These are phyloP conservation scores for Clonostachys rosea DNA, from an alignment of 2,329 filamentous ascomycete species.

Conservation along the genomic window DNA sequence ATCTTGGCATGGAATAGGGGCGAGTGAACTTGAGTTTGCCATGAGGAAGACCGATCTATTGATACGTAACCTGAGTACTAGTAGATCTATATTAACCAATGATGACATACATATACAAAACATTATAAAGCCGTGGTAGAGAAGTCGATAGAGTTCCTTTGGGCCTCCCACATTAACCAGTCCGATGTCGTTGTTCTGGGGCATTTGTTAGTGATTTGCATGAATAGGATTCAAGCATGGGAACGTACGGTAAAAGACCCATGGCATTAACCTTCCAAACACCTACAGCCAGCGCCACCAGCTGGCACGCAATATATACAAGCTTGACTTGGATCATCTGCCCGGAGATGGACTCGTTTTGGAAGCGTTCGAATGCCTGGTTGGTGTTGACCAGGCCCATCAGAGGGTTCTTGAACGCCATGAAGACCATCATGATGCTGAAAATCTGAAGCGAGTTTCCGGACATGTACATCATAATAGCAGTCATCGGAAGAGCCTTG, in stretches of 20 bases:
- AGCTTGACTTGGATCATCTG: constrained; percentile 80
- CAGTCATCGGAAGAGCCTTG: constrained; percentile 96
- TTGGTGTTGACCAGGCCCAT: constrained; percentile 80
- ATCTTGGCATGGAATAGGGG: too few species aligned
- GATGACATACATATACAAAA: too few species aligned
- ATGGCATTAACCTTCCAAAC: constrained; percentile 97
- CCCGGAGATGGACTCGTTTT: constrained; percentile 70
- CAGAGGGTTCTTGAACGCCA: constrained; percentile 96
- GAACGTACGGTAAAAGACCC: constrained; percentile 77
- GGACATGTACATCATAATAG: constrained; percentile 99
- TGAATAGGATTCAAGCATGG: constrained; percentile 5
- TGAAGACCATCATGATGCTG: constrained; percentile 99
- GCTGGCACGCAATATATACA: constrained; percentile 83
- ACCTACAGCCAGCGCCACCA: constrained; percentile 77
- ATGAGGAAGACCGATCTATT: neutral
- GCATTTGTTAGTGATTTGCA: constrained; percentile 1
- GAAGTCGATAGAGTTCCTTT: constrained; percentile 63
- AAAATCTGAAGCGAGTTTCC: constrained; percentile 98
- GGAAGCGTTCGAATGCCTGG: constrained; percentile 84
- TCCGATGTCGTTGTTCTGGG: constrained; percentile 86
- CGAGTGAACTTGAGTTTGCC: too few species aligned
- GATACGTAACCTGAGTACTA: neutral
- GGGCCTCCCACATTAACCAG: constrained; percentile 93
- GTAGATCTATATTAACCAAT: neutral
- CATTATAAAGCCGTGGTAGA: constrained; percentile 56